Base-by-base conservation (phyloP, 2,329 filamentous ascomycete genomes). In the Fusarium nanum region DNA sequence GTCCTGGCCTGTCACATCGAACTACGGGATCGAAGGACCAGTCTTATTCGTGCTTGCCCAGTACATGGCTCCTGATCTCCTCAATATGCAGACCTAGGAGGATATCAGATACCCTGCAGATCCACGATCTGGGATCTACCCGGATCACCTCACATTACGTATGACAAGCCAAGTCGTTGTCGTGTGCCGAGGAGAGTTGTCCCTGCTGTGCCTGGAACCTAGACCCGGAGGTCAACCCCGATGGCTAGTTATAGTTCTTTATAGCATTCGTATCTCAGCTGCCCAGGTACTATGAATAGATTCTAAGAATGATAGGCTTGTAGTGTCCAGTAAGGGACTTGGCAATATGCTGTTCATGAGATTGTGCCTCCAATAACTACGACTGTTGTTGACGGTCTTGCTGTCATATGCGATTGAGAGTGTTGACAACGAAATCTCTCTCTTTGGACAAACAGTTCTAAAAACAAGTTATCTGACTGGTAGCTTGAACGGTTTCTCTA, bases 101-200 rank as follows among this genome's bases (percentile, higher is more conserved):
- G 22, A 37, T 50, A 23, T 8, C 8, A 50, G 48, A 50, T 50
- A 23, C 30, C 22, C 48, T 50, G 22, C 48, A 50, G 48, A 50
- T 50, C 48, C 18, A 37, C 22, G 48, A 50, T 37, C 48, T 32
- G 48, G 28, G 48, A 37, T 50, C 48, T 34, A 50, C 48, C 48
- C 30, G 48, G 22, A 23, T 18, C 48, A 50, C 18, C 30, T 50
- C 48, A 23, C n/a, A 50, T 50, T 50, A 50, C 32, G 32, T 52
- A 52, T 52, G 32, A 52, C 49, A 52, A 52, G 49, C 34, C 32
- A 52, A 41, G 32, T 20, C 18, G 32, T 27, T 52, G 32, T 41
- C 32, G 23, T 52, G 23, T 41, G 32, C 49, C 49, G 12, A 52
- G 49, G 32, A 34, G 22, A 27, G 23, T 20, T 27, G 13, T 27